Evolutionary conservation across 139 green algal species (phyloP), one percentile per base, ranked within the genome.

Genomic region (Marvania coccoides): DNA sequence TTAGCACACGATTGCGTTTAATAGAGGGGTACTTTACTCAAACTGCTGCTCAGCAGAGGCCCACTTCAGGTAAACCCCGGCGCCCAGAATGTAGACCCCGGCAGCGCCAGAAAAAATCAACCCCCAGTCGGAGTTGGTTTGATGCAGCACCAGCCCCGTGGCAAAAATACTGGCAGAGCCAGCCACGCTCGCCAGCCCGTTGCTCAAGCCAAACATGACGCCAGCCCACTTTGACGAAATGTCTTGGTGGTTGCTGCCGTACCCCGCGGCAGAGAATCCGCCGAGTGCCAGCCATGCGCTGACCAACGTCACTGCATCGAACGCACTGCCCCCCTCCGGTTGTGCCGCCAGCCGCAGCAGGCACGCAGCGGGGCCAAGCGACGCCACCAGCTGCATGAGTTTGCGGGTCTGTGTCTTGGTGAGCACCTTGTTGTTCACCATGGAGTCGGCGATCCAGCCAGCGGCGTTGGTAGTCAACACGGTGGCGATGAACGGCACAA

Each of bases 221-320:
- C 73, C 70, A 2, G 79, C 81, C 58, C 86, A 87, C 26, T 71
- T 65, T 5, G 69, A 73, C 15, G 71, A 67, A 15, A 95, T 86
- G 74, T 95, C 88, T 71, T 91, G 83, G 66, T 94, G 88, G 55
- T 90, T 94, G 60, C 60, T 74, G 28, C 82, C 88, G 57, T 91
- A 91, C 10, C 88, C 88, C 4, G 77, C 83, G 4, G 69, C 61
- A 36, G 59, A 70, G 39, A 76, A 70, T 30, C 83, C 83, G 7
- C 81, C 71, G 3, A 89, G 47, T 29, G 73, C 73, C 33, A 91
- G 67, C 0, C 74, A 74, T 10, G 61, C 56, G 5, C 72, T 81
- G 47, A 87, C 66, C 36, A 81, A n/a, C 2, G 42, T 34, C n/a
- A 88, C 76, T 3, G 83, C 82, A 15, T 70, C 31, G 3, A 30